Base-by-base conservation (phyloP, 1,284 basidiomycete genomes). In the Blastosporella zonata region DNA sequence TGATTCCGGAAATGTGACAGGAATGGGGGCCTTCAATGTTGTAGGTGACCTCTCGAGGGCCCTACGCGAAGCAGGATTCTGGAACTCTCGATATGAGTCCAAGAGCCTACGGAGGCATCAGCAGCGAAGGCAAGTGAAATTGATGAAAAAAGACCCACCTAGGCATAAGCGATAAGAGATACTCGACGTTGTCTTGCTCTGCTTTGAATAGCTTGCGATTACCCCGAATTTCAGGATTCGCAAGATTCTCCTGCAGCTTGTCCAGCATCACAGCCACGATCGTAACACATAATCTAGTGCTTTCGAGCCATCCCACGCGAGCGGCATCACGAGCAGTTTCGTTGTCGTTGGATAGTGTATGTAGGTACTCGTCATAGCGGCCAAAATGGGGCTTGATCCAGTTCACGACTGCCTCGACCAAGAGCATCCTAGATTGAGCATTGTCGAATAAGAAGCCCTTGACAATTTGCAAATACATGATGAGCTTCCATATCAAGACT, bases 351-450 rank as follows among this genome's bases (percentile, higher is more conserved):
- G 77, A 67, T 43, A 73, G 72, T 2, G 77, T 76, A 57, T 83
- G 80, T 35, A 77, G 66, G 62, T 82, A 88, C 63, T 93, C 90
- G 55, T 97, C 93, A 61, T 89, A 97, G 15, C 80, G 76, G n/a
- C 95, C 95, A 55, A 98, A 90, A 64, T 96, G 88, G 0, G 94
- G 93, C 62, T 94, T 96, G 58, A 98, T 87, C 93, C 94, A 97
- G 18, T 87, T 79, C 2, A 94, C 85, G 29, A 98, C 82, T 22
- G 87, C 85, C 49, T 97, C 95, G 5, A 97, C 85, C 17, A 99
- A 75, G 12, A 90, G 70, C 0, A 86, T 78, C 12, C 96, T 83
- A 7, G 90, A 87, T 49, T 89, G 79, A 2, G 85, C 71, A 54
- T 88, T 83, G 58, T 95, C 90, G 62, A 98, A 97, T 33, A 97